Base-by-base conservation (phyloP, 768 basidiomycete genomes). In the Galerina sulciceps region DNA sequence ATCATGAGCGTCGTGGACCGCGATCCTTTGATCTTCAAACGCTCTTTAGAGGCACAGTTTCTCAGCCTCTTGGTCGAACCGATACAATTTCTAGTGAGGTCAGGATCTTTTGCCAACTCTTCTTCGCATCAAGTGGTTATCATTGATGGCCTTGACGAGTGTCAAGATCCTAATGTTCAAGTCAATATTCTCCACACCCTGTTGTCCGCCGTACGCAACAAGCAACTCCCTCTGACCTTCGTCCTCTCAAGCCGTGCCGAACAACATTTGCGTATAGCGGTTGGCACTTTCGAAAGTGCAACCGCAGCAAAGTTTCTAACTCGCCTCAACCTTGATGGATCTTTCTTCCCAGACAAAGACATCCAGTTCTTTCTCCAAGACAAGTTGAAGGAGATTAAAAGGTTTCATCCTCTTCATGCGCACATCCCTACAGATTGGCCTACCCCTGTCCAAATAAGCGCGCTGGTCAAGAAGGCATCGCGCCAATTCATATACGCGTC, bases 141-240 rank as follows among this genome's bases (percentile, higher is more conserved):
- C 15, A 63, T 69, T 11, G 68, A 69, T 20, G 68, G 67, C 1
- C 50, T 69, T 26, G 60, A 69, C 34, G 67, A 69, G 54, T 69
- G 65, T 23, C 43, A 36, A 4, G 53, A 41, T 11, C 22, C 44
- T 1, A 38, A 63, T 14, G 17, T 18, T 2, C 66, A 67, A 42
- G 14, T 17, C 35, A 48, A 62, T 15, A 57, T 66, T 18, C 46
- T 67, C 2, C 17, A 49, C 10, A 51, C 40, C n/a, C 36, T 63
- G 11, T 35, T 47, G 3, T 35, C 58, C 23, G 50, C 47, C 35
- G 15, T 56, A 13, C 38, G 35, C 6, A 10, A 31, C 41, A n/a
- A 44, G 14, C 13, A 43, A 1, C 20, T 50, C 18, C 63, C 63
- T 4, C 46, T 69, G 46, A 46, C 53, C n/a, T 57, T 69, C 41